Base-by-base conservation (phyloP, 768 basidiomycete genomes). In the Clitopilus hobsonii region DNA sequence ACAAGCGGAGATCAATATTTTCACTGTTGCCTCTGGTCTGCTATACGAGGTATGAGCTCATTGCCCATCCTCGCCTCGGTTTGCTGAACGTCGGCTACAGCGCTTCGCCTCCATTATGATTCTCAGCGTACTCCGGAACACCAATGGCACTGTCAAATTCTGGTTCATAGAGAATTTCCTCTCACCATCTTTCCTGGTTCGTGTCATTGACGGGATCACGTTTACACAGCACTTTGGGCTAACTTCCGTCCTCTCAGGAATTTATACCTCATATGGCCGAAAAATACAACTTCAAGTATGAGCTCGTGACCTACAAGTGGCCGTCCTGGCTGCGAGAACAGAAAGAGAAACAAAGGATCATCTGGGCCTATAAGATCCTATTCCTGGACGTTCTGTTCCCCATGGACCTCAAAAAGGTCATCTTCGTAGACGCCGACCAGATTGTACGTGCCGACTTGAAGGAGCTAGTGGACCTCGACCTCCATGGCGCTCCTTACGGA, bases 111-210 rank as follows among this genome's bases (percentile, higher is more conserved):
- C 92, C 7, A 98, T 99, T 73, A 99, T 98, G 97, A 92, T 98
- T 54, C 77, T 98, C 29, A 96, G 94, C 61, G 97, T 99, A 27
- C 76, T 98, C 59, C 86, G 87, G 36, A 96, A 98, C 65, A 98
- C 97, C 16, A 86, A 94, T 18, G 90, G 88, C 63, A 89, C 85
- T 24, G 95, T 99, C 69, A 99, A 99, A 69, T 99, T 98, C 73
- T 98, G 97, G 97, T 98, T 98, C 72, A 98, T 99, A 59, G 91
- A 97, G 68, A 98, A 99, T 73, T 99, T 99, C 81, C 80, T 98
- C 13, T 98, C 96, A 0, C 97, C 96, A 0, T 90, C 94, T 0
- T 99, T 99, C 82, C 72, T 98, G 56, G 94, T 92, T 61, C 62
- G 83, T 74, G 14, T 20, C 11, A 22, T 47, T 26, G 6, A 3